Evolutionary conservation across 306 rosid species (phyloP).

Genomic region (Cajanus cajan): DNA sequence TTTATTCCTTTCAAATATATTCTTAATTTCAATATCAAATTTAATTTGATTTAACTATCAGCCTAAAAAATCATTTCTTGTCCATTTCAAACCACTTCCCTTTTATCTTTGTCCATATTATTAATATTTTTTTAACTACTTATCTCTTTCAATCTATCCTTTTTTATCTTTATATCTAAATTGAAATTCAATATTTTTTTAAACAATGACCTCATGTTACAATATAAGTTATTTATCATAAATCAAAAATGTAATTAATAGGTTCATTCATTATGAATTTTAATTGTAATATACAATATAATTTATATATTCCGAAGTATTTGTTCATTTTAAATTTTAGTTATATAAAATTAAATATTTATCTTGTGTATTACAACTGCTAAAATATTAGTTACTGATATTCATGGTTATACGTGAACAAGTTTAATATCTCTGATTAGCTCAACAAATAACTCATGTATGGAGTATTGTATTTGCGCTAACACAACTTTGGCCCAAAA

Average conservation of each 20-base stretch:
- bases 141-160: no score
- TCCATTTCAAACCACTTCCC: neutral
- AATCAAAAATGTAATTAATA: no score
- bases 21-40: neutral
- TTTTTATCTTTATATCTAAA: no score
- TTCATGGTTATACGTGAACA: neutral
- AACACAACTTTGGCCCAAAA: slow-evolving; percentile 19
- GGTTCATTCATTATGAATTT: no score
- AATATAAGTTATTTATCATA: no score
- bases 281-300: neutral
- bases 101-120: no score
- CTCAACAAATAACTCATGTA: slow-evolving; percentile 1
- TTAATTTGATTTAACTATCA: neutral
- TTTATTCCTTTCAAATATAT: neutral
- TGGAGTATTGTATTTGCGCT: neutral
- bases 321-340: neutral
- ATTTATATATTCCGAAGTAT: neutral
- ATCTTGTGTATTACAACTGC: neutral
- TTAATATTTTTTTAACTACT: no score
- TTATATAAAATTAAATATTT: neutral
- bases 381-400: neutral
- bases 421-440: neutral
- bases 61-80: neutral
- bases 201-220: no score
- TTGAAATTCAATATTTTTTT: no score